phyloP scores from a whole-genome alignment of 441 rosid species.

The Macaranga tanarius region DNA sequence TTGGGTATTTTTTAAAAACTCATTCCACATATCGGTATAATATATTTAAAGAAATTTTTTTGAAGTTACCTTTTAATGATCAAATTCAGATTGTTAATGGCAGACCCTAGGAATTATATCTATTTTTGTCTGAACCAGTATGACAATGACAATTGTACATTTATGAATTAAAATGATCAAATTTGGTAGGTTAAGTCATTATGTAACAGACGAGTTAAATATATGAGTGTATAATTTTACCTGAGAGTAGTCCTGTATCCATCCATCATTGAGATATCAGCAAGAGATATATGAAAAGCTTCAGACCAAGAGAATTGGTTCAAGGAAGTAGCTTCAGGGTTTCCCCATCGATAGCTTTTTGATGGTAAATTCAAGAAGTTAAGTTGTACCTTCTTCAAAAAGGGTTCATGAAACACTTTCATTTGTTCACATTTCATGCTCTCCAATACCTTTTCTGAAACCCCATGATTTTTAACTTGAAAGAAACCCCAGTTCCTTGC shows the following conservation, averaged over 20 bases:
- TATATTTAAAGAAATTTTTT: too few relatives aligned
- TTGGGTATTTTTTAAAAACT: too few relatives aligned
- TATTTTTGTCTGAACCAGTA: too few relatives aligned
- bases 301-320: conserved; percentile 64
- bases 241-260: conserved; percentile 41
- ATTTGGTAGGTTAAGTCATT: too few relatives aligned
- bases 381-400: conserved; percentile 34
- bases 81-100: too few relatives aligned
- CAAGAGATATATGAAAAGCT: conserved; percentile 58
- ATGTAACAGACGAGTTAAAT: too few relatives aligned
- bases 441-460: conserved; percentile 39
- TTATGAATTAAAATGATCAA: too few relatives aligned
- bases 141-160: too few relatives aligned
- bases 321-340: conserved; percentile 53
- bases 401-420: conserved; percentile 51
- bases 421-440: conserved; percentile 41
- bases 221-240: conserved; percentile 26
- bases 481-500: conserved; percentile 69
- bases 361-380: conserved; percentile 37
- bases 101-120: too few relatives aligned
- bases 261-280: conserved; percentile 40
- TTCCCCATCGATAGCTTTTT: conserved; percentile 68
- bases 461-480: conserved; percentile 62
- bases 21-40: too few relatives aligned
- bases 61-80: too few relatives aligned